Conservation (phyloP, 129 eudicot genomes). For the Centaurea solstitialis region DNA sequence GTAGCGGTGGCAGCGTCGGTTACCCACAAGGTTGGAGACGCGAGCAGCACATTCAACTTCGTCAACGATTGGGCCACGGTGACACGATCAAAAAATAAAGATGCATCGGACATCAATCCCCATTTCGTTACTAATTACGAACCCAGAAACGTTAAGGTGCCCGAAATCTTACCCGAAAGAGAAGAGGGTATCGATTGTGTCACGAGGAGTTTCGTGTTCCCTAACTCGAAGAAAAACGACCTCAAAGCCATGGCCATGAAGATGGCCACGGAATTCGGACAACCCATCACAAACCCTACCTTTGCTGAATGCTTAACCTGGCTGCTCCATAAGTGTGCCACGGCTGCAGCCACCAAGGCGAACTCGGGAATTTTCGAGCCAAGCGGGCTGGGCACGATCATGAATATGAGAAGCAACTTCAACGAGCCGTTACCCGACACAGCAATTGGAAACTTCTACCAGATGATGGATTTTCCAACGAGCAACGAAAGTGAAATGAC, state of each 20-base stretch:
- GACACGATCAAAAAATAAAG: not conserved
- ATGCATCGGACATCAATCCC: not conserved
- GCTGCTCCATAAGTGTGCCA: not conserved
- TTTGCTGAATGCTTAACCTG: not conserved
- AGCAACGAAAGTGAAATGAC: constrained; percentile 2
- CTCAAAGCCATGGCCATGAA: constrained; percentile 1
- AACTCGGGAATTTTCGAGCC: not conserved
- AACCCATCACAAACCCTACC: not conserved
- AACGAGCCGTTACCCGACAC: not conserved
- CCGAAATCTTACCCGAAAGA: not conserved
- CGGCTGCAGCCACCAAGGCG: not conserved
- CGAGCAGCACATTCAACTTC: not conserved
- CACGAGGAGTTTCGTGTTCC: constrained; percentile 1
- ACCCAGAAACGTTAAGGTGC: not conserved
- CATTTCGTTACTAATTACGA: not conserved
- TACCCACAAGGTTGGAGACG: constrained; percentile 23
- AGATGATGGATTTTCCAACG: not conserved
- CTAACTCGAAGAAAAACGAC: not conserved
- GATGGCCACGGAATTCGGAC: not conserved
- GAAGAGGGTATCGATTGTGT: not conserved
- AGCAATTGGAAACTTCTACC: not conserved
- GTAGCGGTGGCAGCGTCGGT: constrained; percentile 4
- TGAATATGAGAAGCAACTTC: not conserved
- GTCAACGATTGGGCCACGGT: not conserved
- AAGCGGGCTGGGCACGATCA: not conserved